Evolutionary conservation across 805 yeast genomes (phyloP).

Genomic region (Tetrapisispora phaffii): DNA sequence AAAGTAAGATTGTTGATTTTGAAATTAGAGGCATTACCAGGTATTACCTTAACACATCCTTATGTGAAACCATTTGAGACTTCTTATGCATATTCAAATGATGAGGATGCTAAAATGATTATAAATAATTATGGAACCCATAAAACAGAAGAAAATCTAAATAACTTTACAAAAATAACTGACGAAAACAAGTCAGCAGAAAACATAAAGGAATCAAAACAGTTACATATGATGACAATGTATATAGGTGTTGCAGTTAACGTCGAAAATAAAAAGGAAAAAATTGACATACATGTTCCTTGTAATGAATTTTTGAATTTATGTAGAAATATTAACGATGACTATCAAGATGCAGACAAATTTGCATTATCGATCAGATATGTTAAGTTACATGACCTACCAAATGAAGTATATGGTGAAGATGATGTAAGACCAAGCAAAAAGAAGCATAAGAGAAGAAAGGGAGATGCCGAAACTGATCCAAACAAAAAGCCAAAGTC

Average conservation of each 20-base stretch:
- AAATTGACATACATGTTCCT: constrained; percentile 77
- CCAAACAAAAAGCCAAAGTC: constrained; percentile 29
- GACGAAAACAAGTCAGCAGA: constrained; percentile 31
- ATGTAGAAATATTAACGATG: constrained; percentile 65
- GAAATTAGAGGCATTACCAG: constrained; percentile 69
- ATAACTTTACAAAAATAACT: constrained; percentile 28
- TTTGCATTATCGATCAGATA: constrained; percentile 55
- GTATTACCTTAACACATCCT: constrained; percentile 81
- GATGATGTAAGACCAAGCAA: constrained; percentile 71
- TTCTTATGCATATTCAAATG: constrained; percentile 38
- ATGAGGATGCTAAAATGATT: constrained; percentile 47
- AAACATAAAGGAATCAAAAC: constrained; percentile 18
- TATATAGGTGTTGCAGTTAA: constrained; percentile 63
- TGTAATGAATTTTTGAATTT: constrained; percentile 80
- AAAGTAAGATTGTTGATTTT: constrained; percentile 71
- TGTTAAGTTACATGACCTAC: constrained; percentile 70
- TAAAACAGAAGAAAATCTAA: constrained; percentile 35
- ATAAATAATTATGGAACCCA: constrained; percentile 55
- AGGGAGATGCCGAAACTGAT: constrained; percentile 20
- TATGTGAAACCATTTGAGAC: constrained; percentile 67
- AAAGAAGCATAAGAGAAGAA: constrained; percentile 44
- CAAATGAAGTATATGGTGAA: constrained; percentile 71
- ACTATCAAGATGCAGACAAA: constrained; percentile 46
- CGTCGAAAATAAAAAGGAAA: constrained; percentile 43
- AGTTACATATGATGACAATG: constrained; percentile 59